phyloP scores from a whole-genome alignment of 2,329 filamentous ascomycete genomes.

The Colletotrichum caudatum region DNA sequence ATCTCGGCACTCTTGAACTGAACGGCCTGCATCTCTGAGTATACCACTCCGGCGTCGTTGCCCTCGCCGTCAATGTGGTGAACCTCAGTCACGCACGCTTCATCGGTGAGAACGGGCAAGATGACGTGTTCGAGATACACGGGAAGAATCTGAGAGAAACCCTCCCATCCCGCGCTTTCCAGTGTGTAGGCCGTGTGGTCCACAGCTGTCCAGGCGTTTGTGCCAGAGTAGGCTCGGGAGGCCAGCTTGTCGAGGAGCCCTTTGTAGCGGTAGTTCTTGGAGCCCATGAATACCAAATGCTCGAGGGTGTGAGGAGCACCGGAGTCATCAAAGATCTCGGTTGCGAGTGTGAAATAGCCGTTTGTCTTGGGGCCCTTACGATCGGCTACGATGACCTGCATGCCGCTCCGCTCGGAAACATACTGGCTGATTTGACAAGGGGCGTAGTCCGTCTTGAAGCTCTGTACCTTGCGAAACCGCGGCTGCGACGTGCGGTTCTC shows the following conservation, averaged over 20 bases:
- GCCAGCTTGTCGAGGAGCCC: slow-evolving; percentile 94
- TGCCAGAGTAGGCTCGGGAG: slow-evolving; percentile 90
- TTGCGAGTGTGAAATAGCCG: slow-evolving; percentile 95
- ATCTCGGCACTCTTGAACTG: slow-evolving; percentile 87
- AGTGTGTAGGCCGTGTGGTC: slow-evolving; percentile 97
- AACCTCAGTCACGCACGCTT: slow-evolving; percentile 93
- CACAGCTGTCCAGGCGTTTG: slow-evolving; percentile 97
- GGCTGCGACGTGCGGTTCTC: slow-evolving; percentile 57
- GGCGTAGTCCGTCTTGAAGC: slow-evolving; percentile 90
- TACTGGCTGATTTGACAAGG: slow-evolving; percentile 92
- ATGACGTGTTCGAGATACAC: slow-evolving; percentile 96
- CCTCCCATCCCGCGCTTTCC: slow-evolving; percentile 96
- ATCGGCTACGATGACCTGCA: slow-evolving; percentile 93
- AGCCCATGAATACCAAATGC: slow-evolving; percentile 89
- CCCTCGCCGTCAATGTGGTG: slow-evolving; percentile 95
- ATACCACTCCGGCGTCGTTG: slow-evolving; percentile 96
- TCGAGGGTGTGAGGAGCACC: slow-evolving; percentile 91
- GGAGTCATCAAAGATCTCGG: slow-evolving; percentile 97
- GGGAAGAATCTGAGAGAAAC: slow-evolving; percentile 93
- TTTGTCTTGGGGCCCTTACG: slow-evolving; percentile 94
- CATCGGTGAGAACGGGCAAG: slow-evolving; percentile 90
- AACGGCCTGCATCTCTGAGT: slow-evolving; percentile 98
- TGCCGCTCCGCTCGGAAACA: slow-evolving; percentile 93
- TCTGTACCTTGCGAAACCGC: slow-evolving; percentile 86
- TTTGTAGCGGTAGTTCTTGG: slow-evolving; percentile 93